Evolutionary conservation across 176 grass and related monocot genomes (phyloP), one percentile per base, ranked within the genome.

Genomic region (Lolium rigidum): DNA sequence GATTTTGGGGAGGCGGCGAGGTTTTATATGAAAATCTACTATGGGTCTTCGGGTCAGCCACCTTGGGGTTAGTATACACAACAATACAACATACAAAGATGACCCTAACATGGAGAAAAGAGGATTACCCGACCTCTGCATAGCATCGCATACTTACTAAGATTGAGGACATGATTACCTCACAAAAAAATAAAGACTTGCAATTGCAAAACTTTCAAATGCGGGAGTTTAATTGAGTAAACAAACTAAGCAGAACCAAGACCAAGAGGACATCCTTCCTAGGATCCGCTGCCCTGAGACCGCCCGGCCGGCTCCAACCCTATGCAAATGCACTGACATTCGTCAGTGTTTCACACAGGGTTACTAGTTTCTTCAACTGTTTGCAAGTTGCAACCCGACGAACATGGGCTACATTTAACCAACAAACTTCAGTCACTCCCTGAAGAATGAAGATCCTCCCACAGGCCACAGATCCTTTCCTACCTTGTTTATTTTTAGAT

Each of bases 401-500:
- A 64, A 64, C 9, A 50, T 50, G 48, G 48, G 9, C 58, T 60
- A 2, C 55, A 57, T 17, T 7, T 28, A 65, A 65, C 62, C 64
- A 67, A 67, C 64, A 17, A 51, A 51, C 49, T 51, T 38, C 7
- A 67, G 28, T 9, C 7, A 0, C 28, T 67, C 63, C 28, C 14
- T 35, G 31, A 35, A 35, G 31, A 35, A 35, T 17, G 6, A 67
- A 10, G 13, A 51, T 51, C 49, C 49, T 51, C 49, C 12, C 65
- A 10, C 65, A 20, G 35, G 39, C 31, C 31, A 35, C 31, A 35
- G 31, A 35, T 69, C 50, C 24, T 69, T 49, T 9, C 2, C 38
- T 50, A 18, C 10, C 50, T 68, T 82, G 79, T 77, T 87, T 87
- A 88, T 15, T 58, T 58, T 87, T 60, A 82, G 78, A 67, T 10